These are phyloP conservation scores for Leccinum uliginosum DNA, from an alignment of 768 basidiomycete genomes.

Conservation along the genomic window DNA sequence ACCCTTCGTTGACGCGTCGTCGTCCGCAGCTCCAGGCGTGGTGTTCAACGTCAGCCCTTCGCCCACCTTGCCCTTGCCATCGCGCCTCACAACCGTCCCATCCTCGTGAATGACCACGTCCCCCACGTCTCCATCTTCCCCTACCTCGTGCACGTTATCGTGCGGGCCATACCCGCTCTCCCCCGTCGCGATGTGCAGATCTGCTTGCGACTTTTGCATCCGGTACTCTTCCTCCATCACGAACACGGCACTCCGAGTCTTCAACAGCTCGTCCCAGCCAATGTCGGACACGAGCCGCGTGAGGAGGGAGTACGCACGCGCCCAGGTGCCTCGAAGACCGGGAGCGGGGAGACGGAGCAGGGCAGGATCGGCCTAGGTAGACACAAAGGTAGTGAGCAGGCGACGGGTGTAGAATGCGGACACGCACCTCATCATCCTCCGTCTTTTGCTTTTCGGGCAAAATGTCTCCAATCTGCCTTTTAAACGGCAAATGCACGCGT, in stretches of 20 bases:
- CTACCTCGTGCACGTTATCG: neutral
- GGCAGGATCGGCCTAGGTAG: slow-evolving; percentile 80
- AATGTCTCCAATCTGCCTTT: slow-evolving; percentile 82
- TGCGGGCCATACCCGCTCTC: slow-evolving; percentile 18
- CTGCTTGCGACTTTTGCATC: slow-evolving; percentile 84
- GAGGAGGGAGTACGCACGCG: slow-evolving; percentile 86
- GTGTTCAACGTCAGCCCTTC: slow-evolving; percentile 5
- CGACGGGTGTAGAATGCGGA: no score
- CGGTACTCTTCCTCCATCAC: slow-evolving; percentile 99
- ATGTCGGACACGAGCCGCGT: slow-evolving; percentile 90
- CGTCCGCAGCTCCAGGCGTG: slow-evolving; percentile 36
- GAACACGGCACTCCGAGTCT: slow-evolving; percentile 90
- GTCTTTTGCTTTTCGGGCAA: slow-evolving; percentile 79
- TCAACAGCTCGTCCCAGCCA: slow-evolving; percentile 98
- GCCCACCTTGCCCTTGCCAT: neutral
- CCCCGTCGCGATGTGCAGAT: slow-evolving; percentile 44
- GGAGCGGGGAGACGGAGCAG: slow-evolving; percentile 94
- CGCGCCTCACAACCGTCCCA: slow-evolving; percentile 41
- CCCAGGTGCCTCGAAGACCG: slow-evolving; percentile 92
- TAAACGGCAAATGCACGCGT: slow-evolving; percentile 82
- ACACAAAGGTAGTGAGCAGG: neutral
- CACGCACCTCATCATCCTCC: slow-evolving; percentile 75
- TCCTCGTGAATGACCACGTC: slow-evolving; percentile 59
- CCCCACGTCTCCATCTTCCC: neutral
- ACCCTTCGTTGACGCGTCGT: slow-evolving; percentile 67